These are phyloP conservation scores for Tylopilus microsporus DNA, from an alignment of 1,284 basidiomycete species.

Conservation along the genomic window DNA sequence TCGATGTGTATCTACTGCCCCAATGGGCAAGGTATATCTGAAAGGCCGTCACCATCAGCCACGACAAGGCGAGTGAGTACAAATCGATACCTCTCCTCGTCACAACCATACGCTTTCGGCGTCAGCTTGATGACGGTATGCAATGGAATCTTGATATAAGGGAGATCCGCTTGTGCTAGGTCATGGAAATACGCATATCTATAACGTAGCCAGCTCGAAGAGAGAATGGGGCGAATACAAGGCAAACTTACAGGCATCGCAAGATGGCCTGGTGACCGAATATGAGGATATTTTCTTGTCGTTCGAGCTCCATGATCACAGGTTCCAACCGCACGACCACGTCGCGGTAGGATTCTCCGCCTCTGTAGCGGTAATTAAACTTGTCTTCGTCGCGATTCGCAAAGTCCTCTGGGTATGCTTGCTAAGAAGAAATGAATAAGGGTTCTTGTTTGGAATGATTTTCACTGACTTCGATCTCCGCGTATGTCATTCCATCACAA, in stretches of 20 bases:
- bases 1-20: constrained; percentile 89
- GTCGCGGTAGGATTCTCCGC: constrained; percentile 93
- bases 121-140: constrained; percentile 99
- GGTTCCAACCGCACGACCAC: constrained; percentile 96
- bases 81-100: constrained; percentile 77
- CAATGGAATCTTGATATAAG: constrained; percentile 94
- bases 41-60: constrained; percentile 5
- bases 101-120: constrained; percentile 97
- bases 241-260: constrained; percentile 68
- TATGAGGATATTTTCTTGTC: constrained; percentile 95
- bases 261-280: constrained; percentile 97
- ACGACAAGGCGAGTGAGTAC: neutral
- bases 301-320: constrained; percentile 97
- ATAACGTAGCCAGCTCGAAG: neutral
- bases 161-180: constrained; percentile 87
- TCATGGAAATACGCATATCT: constrained; percentile 96
- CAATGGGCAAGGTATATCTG: constrained; percentile 82
- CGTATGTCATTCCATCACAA: constrained; percentile 99
- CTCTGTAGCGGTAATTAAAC: constrained; percentile 97
- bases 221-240: neutral
- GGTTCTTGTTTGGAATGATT: neutral
- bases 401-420: constrained; percentile 96
- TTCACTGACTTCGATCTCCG: constrained; percentile 84
- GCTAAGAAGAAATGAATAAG: constrained; percentile 39
- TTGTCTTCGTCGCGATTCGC: constrained; percentile 99